These are phyloP conservation scores for Pilasporangium apinafurcum DNA, from an alignment of 352 stramenopile species.

Conservation along the genomic window DNA sequence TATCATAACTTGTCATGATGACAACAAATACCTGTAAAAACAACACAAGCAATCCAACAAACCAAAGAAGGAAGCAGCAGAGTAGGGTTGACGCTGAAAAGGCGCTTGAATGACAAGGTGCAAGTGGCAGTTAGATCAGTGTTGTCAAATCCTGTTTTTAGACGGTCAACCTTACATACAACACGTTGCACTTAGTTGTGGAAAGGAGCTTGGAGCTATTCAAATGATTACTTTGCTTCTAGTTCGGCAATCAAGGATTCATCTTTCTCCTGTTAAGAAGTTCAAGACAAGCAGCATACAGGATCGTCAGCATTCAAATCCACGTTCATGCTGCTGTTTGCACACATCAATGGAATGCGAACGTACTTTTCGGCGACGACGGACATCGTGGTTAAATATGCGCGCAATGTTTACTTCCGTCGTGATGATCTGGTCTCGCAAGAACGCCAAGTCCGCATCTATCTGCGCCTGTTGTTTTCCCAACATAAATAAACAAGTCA, in stretches of 20 bases:
- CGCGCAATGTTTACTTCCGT: slow-evolving; percentile 96
- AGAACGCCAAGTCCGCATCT: slow-evolving; percentile 90
- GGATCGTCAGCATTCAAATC: no score
- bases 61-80: neutral
- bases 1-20: slow-evolving; percentile 3
- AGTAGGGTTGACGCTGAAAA: neutral
- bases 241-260: slow-evolving; percentile 53
- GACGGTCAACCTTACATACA: no score
- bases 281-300: neutral
- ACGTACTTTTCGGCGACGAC: slow-evolving; percentile 60
- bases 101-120: no score
- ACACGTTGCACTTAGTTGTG: no score
- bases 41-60: neutral
- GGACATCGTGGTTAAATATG: slow-evolving; percentile 97
- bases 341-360: no score
- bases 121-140: no score
- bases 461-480: slow-evolving; percentile 48
- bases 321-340: no score
- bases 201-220: no score
- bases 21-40: neutral
- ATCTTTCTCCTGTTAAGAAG: slow-evolving; percentile 45
- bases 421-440: slow-evolving; percentile 96
- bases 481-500: neutral
- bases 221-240: slow-evolving; percentile 42
- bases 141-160: no score